These are phyloP conservation scores for Candolleomyces efflorescens DNA, from an alignment of 768 basidiomycete species.

Conservation along the genomic window DNA sequence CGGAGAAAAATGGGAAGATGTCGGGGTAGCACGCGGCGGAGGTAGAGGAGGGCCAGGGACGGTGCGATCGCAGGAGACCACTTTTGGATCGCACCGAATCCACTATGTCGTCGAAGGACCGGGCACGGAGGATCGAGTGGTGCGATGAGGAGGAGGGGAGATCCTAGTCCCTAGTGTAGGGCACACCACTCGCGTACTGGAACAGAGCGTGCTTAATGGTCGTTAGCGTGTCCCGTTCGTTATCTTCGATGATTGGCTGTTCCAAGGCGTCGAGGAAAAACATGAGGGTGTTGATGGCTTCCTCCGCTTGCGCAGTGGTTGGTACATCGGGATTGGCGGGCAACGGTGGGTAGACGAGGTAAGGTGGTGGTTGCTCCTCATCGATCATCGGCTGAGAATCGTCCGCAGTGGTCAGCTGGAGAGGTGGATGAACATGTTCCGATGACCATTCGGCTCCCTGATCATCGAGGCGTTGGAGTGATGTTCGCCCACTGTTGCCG, in stretches of 20 bases:
- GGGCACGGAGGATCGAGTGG: background rate
- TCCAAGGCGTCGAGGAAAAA: slow-evolving; percentile 40
- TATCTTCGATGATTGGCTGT: slow-evolving; percentile 21
- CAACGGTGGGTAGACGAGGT: too few relatives aligned
- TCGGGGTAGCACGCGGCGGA: background rate
- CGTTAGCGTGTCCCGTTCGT: slow-evolving; percentile 37
- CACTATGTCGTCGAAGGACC: too few relatives aligned
- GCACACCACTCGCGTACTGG: slow-evolving; percentile 32
- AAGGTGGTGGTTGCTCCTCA: too few relatives aligned
- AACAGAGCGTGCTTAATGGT: slow-evolving; percentile 52
- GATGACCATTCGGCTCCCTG: slow-evolving; percentile 12
- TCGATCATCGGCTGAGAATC: background rate
- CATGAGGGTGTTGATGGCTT: slow-evolving; percentile 51
- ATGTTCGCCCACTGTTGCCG: background rate
- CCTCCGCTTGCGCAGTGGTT: slow-evolving; percentile 38
- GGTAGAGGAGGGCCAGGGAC: background rate
- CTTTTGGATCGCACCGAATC: too few relatives aligned
- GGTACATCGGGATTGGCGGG: too few relatives aligned
- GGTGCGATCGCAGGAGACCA: background rate
- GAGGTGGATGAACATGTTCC: slow-evolving; percentile 22
- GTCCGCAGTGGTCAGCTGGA: slow-evolving; percentile 21
- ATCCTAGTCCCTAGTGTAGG: slow-evolving; percentile 13
- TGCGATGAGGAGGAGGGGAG: background rate
- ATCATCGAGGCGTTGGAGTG: background rate
- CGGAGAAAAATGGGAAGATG: background rate